Evolutionary conservation across 1,139 yeast genomes (phyloP).

Genomic region (Suhomyces panamericanus): DNA sequence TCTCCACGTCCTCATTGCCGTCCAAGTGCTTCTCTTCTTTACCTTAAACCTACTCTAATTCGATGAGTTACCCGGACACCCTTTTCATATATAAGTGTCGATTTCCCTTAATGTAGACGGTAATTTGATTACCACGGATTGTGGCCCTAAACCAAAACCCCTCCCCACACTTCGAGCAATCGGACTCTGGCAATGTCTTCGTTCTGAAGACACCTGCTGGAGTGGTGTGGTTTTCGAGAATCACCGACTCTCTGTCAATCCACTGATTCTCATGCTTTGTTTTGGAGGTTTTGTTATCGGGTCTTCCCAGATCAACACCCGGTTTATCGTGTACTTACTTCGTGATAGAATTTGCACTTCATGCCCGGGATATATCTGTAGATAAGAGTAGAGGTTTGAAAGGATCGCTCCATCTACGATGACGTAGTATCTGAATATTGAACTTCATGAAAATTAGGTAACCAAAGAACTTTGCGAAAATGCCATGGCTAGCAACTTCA

Average conservation of each 20-base stretch:
- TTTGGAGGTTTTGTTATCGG: slow-evolving; percentile 31
- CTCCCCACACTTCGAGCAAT: slow-evolving; percentile 14
- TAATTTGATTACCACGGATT: slow-evolving; percentile 51
- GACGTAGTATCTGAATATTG: too few species aligned
- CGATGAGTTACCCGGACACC: slow-evolving; percentile 18
- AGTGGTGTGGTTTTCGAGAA: slow-evolving; percentile 14
- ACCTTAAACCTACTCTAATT: background rate
- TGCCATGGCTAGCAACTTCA: too few species aligned
- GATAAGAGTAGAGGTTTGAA: background rate
- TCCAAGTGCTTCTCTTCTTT: background rate
- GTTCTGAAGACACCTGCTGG: slow-evolving; percentile 22
- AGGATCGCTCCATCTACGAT: too few species aligned
- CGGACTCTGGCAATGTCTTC: slow-evolving; percentile 15
- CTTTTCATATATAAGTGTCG: background rate
- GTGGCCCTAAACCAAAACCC: slow-evolving; percentile 35
- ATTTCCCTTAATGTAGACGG: slow-evolving; percentile 15
- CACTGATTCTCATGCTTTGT: slow-evolving; percentile 18
- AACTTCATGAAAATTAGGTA: too few species aligned
- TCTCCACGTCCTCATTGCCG: background rate
- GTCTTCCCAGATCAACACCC: slow-evolving; percentile 47
- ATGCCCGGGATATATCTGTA: slow-evolving; percentile 49
- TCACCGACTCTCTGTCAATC: slow-evolving; percentile 2
- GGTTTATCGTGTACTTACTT: slow-evolving; percentile 51
- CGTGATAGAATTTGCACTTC: slow-evolving; percentile 48
- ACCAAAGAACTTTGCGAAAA: too few species aligned